phyloP scores from a whole-genome alignment of 2,329 filamentous ascomycete species.

The Sphaceloma murrayae region DNA sequence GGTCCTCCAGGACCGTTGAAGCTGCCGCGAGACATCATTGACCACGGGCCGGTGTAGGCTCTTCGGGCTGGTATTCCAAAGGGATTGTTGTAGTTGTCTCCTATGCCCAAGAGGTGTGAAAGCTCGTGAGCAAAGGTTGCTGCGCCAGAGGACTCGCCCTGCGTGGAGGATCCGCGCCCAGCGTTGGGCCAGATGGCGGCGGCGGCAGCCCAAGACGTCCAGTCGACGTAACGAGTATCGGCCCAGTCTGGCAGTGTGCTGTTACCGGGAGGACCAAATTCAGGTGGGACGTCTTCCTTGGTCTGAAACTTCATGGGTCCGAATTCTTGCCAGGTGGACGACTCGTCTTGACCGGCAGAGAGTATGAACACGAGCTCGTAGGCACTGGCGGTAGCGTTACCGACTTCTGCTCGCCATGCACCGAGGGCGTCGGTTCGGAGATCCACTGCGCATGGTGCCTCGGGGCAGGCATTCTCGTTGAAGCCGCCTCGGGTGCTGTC shows the following conservation, averaged over 20 bases:
- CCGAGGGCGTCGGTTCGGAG: constrained; percentile 42
- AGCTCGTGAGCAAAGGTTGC: constrained; percentile 46
- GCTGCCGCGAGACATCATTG: constrained; percentile 44
- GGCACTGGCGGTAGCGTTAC: constrained; percentile 38
- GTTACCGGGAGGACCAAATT: constrained; percentile 42
- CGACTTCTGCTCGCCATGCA: constrained; percentile 44
- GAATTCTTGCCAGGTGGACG: constrained; percentile 48
- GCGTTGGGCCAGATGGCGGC: constrained; percentile 47
- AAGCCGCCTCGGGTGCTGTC: constrained; percentile 36
- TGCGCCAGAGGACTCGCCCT: constrained; percentile 46
- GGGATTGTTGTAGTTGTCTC: constrained; percentile 49
- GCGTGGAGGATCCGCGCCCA: constrained; percentile 43
- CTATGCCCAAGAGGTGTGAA: constrained; percentile 43
- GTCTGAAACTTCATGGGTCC: constrained; percentile 45
- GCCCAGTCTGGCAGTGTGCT: constrained; percentile 38
- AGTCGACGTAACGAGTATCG: constrained; percentile 43
- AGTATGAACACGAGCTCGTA: constrained; percentile 48
- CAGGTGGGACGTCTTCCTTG: constrained; percentile 40
- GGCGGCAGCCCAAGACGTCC: constrained; percentile 46
- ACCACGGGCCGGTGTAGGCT: constrained; percentile 44
- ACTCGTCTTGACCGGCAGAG: constrained; percentile 47
- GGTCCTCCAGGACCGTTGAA: constrained; percentile 48
- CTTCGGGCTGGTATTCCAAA: constrained; percentile 39
- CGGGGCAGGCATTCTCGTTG: constrained; percentile 42
- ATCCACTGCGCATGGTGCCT: constrained; percentile 37